Percentiles rank a stretch among this genome's conserved stretches.
Conservation (phyloP, 768 basidiomycete species). For the Agaricus sinodeliciosus region DNA sequence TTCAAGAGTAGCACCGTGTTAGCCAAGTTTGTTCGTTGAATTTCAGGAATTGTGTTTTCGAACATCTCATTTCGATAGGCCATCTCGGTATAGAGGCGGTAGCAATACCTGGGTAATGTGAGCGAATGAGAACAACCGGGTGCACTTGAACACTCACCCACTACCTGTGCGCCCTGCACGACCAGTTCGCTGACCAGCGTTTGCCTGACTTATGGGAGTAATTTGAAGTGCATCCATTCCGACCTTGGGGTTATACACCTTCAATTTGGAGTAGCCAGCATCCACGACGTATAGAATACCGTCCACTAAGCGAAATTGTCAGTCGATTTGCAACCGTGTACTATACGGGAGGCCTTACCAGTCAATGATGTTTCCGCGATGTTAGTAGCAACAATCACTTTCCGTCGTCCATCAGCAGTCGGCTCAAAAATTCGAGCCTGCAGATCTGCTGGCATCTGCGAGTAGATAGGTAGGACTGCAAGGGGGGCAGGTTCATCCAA, state of each 20-base stretch:
- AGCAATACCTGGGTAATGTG: conserved; percentile 63
- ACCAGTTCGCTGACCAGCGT: conserved; percentile 93
- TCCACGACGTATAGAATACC: conserved; percentile 98
- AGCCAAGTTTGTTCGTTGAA: conserved; percentile 95
- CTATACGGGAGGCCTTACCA: conserved; percentile 33
- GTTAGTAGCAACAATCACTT: conserved; percentile 98
- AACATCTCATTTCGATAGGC: conserved; percentile 96
- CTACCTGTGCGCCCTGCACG: conserved; percentile 95
- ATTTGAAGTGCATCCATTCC: conserved; percentile 99
- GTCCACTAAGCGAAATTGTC: conserved; percentile 56
- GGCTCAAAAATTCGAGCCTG: conserved; percentile 98
- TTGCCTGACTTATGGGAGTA: conserved; percentile 98
- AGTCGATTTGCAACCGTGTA: conserved; percentile 6
- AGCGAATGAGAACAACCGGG: not conserved
- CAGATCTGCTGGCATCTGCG: conserved; percentile 98
- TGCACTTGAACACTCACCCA: conserved; percentile 50
- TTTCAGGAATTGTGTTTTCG: conserved; percentile 94
- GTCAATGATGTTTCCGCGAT: conserved; percentile 98
- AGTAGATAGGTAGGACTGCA: conserved; percentile 96
- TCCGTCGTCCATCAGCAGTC: conserved; percentile 88
- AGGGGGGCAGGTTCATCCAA: conserved; percentile 86
- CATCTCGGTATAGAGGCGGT: conserved; percentile 96
- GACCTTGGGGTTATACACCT: conserved; percentile 98
- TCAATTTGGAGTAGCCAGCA: conserved; percentile 93
- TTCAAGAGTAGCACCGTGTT: conserved; percentile 95